Base-by-base conservation (phyloP, 306 rosid species). In the Cicer judaicum region DNA sequence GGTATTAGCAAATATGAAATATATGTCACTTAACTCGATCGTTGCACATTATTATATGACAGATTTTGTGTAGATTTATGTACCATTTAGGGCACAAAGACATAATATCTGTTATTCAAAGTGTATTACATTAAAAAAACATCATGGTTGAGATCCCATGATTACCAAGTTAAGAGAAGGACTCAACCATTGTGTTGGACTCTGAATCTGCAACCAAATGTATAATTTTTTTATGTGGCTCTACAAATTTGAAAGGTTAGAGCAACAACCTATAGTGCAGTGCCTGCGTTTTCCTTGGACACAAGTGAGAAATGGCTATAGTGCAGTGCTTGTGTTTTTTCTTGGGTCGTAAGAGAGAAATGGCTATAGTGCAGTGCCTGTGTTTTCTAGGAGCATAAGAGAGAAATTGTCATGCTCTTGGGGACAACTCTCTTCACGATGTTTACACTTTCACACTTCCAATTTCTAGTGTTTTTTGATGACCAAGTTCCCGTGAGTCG, bases 361-460 rank as follows among this genome's bases (percentile, higher is more conserved):
- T 71, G 64, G 2, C 43, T 24, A 68, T 70, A 34, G 62, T 68
- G 70, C 70, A 39, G 65, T n/a, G 65, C 43, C 55, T 59, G 62
- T 21, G 34, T 54, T 41, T 7, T 24, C 15, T 55, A 40, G 63
- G 8, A 41, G 41, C 39, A 62, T n/a, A 71, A 14, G 15, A 49
- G 53, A 47, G 70, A 29, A 63, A 72, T 71, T 55, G 1, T 36
- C 15, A 68, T 70, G 50, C 65, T 21, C 34, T 62, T n/a, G 52
- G 76, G 24, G 73, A 67, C 60, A 62, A 41, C 18, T 9, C 36
- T 21, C 4, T 40, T 19, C 3, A 39, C 16, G 53, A 77, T 36
- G 19, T 49, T 61, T 70, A 50, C 38, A 52, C 18, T 9, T 53
- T 65, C 29, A 10, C 41, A 7, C 13, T 36, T 67, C 66, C 76